Percentiles rank a stretch among this genome's conserved stretches.
phyloP scores from a whole-genome alignment of 1,139 yeast species.

The Arxiozyma slooffiae region DNA sequence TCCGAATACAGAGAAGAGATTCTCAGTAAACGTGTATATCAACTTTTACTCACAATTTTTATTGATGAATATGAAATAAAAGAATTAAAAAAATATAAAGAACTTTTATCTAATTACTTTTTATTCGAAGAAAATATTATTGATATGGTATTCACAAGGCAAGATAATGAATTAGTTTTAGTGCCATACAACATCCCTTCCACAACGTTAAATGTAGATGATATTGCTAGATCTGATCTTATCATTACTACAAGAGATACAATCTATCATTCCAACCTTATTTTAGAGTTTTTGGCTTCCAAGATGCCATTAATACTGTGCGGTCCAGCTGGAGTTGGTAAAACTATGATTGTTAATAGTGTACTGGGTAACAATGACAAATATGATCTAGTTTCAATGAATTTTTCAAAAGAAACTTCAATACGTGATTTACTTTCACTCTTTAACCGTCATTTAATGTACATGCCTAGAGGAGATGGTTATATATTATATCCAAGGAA shows the following conservation, averaged over 20 bases:
- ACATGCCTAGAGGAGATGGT: conserved; percentile 46
- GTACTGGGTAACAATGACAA: conserved; percentile 52
- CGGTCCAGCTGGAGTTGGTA: conserved; percentile 98
- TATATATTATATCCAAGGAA: conserved; percentile 48
- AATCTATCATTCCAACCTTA: conserved; percentile 50
- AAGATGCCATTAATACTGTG: conserved; percentile 63
- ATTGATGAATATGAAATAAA: not conserved
- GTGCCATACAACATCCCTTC: not conserved
- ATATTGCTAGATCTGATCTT: conserved; percentile 51
- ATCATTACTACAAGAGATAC: conserved; percentile 81
- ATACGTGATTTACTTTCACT: conserved; percentile 54
- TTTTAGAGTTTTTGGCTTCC: conserved; percentile 48
- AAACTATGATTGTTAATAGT: conserved; percentile 79
- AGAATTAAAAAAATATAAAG: not conserved
- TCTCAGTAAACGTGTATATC: not conserved
- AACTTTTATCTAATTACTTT: not conserved
- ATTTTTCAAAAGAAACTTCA: conserved; percentile 76
- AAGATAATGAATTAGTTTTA: not conserved
- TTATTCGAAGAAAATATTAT: not conserved
- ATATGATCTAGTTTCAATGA: conserved; percentile 57
- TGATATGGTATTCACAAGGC: not conserved
- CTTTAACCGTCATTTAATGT: conserved; percentile 64
- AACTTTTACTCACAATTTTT: not conserved
- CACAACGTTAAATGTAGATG: conserved; percentile 49
- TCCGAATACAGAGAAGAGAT: not conserved